A percentile compares a stretch with the other conserved stretches of the same genome.
phyloP scores from a whole-genome alignment of 495 filamentous ascomycete species.

The Ramalina intermedia region DNA sequence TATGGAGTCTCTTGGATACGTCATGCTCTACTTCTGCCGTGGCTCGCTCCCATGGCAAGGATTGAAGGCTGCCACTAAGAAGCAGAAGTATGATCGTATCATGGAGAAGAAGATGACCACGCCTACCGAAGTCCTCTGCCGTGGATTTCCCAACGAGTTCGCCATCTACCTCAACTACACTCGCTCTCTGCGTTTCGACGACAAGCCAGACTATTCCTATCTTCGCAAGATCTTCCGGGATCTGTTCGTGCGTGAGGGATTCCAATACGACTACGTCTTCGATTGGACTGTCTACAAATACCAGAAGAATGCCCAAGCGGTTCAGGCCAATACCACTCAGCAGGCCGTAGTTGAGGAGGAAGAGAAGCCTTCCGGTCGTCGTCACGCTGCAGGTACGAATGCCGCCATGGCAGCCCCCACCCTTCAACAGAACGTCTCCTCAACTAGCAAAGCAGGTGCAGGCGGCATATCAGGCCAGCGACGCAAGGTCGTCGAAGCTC shows the following conservation, averaged over 20 bases:
- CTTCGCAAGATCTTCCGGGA: conserved; percentile 99
- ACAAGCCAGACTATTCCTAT: conserved; percentile 99
- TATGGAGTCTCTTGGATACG: conserved; percentile 98
- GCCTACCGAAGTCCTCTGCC: conserved; percentile 96
- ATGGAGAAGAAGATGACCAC: conserved; percentile 99
- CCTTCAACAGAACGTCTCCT: conserved; percentile 37
- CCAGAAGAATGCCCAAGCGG: conserved; percentile 95
- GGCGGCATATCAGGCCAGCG: conserved; percentile 62
- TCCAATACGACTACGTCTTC: conserved; percentile 99
- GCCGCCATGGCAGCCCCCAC: conserved; percentile 43
- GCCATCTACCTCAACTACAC: conserved; percentile 99
- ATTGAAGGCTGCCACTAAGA: conserved; percentile 98
- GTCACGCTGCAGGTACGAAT: conserved; percentile 40
- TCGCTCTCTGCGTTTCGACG: conserved; percentile 94
- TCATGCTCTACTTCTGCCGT: conserved; percentile 99
- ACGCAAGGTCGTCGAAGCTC: conserved; percentile 67
- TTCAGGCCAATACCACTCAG: conserved; percentile 59
- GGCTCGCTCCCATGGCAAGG: conserved; percentile 99
- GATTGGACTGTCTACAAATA: conserved; percentile 99
- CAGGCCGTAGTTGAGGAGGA: conserved; percentile 58
- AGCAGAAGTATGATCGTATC: conserved; percentile 99
- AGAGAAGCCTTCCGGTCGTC: conserved; percentile 46
- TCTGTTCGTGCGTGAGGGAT: conserved; percentile 96
- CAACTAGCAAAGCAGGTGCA: conserved; percentile 52
- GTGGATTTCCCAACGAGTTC: conserved; percentile 98